phyloP scores from a whole-genome alignment of 2,329 filamentous ascomycete species.

The Periconia sp. region DNA sequence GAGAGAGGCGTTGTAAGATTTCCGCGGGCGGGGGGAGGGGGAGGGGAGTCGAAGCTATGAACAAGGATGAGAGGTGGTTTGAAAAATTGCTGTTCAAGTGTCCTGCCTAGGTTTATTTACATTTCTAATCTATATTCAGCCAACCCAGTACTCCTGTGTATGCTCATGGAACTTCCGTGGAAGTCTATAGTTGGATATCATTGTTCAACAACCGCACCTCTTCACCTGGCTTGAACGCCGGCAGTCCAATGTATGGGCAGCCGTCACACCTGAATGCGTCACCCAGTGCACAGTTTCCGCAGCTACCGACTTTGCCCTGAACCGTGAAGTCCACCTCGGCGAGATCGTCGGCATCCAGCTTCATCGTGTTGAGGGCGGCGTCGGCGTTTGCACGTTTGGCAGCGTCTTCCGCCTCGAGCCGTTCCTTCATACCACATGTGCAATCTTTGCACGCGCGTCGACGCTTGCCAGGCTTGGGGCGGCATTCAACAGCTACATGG shows the following conservation, averaged over 20 bases:
- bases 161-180: no score
- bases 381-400: slow-evolving; percentile 67
- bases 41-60: background rate
- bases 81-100: background rate
- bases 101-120: background rate
- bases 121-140: background rate
- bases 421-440: slow-evolving; percentile 86
- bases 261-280: slow-evolving; percentile 71
- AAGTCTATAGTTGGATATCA: slow-evolving; percentile 70
- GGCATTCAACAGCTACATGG: slow-evolving; percentile 74
- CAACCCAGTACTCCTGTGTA: no score
- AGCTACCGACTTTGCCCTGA: slow-evolving; percentile 93
- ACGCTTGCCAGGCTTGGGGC: slow-evolving; percentile 83
- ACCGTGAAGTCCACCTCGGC: slow-evolving; percentile 95
- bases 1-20: slow-evolving; percentile 53
- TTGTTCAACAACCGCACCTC: slow-evolving; percentile 88
- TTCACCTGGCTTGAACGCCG: slow-evolving; percentile 95
- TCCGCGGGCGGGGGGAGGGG: slow-evolving; percentile 42
- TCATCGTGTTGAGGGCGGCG: slow-evolving; percentile 64
- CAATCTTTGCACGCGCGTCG: slow-evolving; percentile 97
- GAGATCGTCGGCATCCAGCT: slow-evolving; percentile 76
- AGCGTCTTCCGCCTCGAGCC: slow-evolving; percentile 81
- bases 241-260: slow-evolving; percentile 86
- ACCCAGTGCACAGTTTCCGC: slow-evolving; percentile 89
- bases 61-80: background rate